A percentile compares a stretch with the other conserved stretches of the same genome.
Conservation (phyloP, 129 eudicot genomes). For the Lactuca saligna region DNA sequence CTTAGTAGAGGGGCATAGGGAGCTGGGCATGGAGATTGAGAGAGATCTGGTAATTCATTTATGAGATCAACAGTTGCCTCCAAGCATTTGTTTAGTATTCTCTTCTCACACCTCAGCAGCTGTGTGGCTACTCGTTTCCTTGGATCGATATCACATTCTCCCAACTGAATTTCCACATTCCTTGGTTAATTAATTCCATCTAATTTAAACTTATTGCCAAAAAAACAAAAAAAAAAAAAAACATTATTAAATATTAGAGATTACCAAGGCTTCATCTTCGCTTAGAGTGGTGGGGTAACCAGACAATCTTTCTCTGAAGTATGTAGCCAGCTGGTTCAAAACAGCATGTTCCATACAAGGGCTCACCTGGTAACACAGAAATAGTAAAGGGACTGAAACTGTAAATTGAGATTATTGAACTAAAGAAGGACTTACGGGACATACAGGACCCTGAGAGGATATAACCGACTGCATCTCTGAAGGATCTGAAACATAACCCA, state of each 20-base stretch:
- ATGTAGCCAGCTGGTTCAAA: conserved; percentile 74
- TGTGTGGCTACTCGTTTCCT: conserved; percentile 90
- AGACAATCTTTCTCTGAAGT: conserved; percentile 64
- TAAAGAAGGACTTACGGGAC: conserved; percentile 67
- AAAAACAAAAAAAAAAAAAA: neutral
- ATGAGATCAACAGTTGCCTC: conserved; percentile 66
- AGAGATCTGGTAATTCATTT: conserved; percentile 70
- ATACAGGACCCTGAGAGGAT: conserved; percentile 91
- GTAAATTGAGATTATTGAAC: neutral
- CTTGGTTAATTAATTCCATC: neutral
- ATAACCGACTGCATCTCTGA: conserved; percentile 88
- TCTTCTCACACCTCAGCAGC: conserved; percentile 85
- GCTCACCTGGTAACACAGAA: conserved; percentile 57
- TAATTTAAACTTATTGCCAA: neutral
- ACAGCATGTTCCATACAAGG: conserved; percentile 93
- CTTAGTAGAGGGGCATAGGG: conserved; percentile 80
- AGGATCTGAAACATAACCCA: conserved; percentile 97
- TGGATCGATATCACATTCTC: conserved; percentile 70
- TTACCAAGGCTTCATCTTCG: conserved; percentile 87
- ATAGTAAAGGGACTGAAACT: neutral
- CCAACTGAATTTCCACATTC: conserved; percentile 50
- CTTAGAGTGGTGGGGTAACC: conserved; percentile 76
- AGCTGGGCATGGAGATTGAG: conserved; percentile 90
- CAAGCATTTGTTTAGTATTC: conserved; percentile 68
- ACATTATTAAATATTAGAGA: neutral